Evolutionary conservation across 345 rosid genomes (phyloP).

Genomic region (Aegle marmelos): DNA sequence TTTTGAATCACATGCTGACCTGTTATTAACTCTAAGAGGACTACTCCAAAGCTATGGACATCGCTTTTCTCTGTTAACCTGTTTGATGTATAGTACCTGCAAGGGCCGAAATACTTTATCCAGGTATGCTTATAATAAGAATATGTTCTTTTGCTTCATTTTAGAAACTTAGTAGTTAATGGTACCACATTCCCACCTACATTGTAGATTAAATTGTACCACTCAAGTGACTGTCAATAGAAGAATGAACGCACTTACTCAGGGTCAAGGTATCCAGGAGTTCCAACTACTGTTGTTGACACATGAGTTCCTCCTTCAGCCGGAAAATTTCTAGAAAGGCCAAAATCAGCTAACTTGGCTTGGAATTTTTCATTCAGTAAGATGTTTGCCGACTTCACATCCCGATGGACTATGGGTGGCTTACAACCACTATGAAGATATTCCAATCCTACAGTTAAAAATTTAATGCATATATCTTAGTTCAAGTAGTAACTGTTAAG

Average conservation of each 20-base stretch:
- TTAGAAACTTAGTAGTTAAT: too few species aligned
- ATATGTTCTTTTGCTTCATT: too few species aligned
- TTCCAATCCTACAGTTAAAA: constrained; percentile 27
- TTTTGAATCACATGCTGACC: constrained; percentile 24
- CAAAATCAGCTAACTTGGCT: too few species aligned
- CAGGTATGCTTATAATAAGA: neutral
- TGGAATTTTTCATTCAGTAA: constrained; percentile 22
- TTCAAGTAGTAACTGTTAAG: neutral
- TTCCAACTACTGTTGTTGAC: too few species aligned
- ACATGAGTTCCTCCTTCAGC: too few species aligned
- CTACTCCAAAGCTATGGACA: constrained; percentile 46
- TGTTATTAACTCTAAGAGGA: constrained; percentile 37
- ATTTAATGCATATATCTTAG: neutral
- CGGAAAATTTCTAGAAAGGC: too few species aligned
- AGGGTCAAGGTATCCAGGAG: too few species aligned
- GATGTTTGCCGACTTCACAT: constrained; percentile 38
- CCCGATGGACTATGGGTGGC: constrained; percentile 28
- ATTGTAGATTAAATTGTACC: too few species aligned
- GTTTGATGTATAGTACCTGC: constrained; percentile 26
- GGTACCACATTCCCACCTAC: too few species aligned
- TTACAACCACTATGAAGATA: constrained; percentile 20
- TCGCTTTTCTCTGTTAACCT: constrained; percentile 38
- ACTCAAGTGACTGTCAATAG: too few species aligned
- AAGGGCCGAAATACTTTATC: neutral
- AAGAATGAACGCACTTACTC: too few species aligned